phyloP scores from a whole-genome alignment of 495 filamentous ascomycete species.

The Acidomyces sp. region DNA sequence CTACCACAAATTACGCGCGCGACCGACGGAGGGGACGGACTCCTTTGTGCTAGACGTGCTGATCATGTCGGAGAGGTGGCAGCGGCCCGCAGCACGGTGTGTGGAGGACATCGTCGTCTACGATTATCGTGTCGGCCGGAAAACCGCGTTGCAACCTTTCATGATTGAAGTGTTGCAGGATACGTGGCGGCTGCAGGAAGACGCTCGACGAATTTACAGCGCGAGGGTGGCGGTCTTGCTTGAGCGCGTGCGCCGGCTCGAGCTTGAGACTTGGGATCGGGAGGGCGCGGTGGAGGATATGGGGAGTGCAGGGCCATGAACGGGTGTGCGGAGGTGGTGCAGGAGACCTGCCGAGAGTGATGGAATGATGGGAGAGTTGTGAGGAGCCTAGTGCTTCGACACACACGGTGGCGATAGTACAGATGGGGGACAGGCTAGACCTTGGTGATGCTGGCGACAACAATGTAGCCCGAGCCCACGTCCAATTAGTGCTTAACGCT shows the following conservation, averaged over 20 bases:
- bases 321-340: too few relatives aligned
- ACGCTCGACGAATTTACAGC: constrained; percentile 36
- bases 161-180: constrained; percentile 51
- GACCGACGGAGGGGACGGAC: constrained; percentile 36
- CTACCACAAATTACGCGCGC: constrained; percentile 64
- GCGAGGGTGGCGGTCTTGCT: constrained; percentile 42
- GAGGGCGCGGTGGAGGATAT: constrained; percentile 46
- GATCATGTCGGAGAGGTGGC: constrained; percentile 67
- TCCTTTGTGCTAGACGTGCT: constrained; percentile 48
- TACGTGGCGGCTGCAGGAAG: constrained; percentile 55
- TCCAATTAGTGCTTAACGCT: too few relatives aligned
- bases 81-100: constrained; percentile 63
- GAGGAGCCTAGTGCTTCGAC: too few relatives aligned
- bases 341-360: too few relatives aligned
- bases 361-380: too few relatives aligned
- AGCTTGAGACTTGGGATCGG: constrained; percentile 64
- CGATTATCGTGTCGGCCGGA: constrained; percentile 54
- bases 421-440: too few relatives aligned
- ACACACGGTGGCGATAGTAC: too few relatives aligned
- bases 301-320: constrained; percentile 34
- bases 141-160: constrained; percentile 49
- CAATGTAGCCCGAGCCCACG: too few relatives aligned
- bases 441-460: too few relatives aligned
- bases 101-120: constrained; percentile 76
- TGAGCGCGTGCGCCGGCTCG: constrained; percentile 44